A percentile compares a stretch with the other conserved stretches of the same genome.
These are phyloP conservation scores for Geotrichum carabidarum DNA, from an alignment of 1,139 yeast species.

Conservation along the genomic window DNA sequence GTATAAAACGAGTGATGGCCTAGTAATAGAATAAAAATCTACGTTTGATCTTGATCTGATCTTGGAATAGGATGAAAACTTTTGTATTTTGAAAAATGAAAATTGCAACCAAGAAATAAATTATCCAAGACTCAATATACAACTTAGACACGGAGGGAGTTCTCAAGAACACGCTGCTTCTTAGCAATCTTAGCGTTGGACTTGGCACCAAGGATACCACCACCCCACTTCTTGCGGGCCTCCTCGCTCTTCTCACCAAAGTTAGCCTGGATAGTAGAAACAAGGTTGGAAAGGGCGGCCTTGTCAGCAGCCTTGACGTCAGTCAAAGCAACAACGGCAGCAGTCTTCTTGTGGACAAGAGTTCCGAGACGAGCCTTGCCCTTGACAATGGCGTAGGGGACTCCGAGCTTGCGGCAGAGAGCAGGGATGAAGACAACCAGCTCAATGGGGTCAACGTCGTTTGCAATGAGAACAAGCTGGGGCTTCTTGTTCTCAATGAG, in stretches of 20 bases:
- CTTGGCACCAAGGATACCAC: constrained; percentile 95
- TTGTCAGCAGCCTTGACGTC: constrained; percentile 93
- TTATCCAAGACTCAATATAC: neutral
- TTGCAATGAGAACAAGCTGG: constrained; percentile 90
- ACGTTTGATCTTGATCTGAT: neutral
- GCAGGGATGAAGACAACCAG: constrained; percentile 95
- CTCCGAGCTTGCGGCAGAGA: constrained; percentile 98
- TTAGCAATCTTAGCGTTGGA: constrained; percentile 69
- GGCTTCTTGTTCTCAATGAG: constrained; percentile 97
- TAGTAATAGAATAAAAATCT: neutral
- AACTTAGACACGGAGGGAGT: constrained; percentile 18
- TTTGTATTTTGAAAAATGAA: constrained; percentile 10
- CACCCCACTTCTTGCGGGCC: constrained; percentile 98
- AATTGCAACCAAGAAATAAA: neutral
- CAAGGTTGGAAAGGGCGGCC: constrained; percentile 85
- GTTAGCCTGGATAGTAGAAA: constrained; percentile 90
- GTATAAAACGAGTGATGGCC: too few species aligned
- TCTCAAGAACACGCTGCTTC: constrained; percentile 34
- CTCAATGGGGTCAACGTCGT: constrained; percentile 98
- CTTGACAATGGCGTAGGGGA: constrained; percentile 96
- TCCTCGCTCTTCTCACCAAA: constrained; percentile 90
- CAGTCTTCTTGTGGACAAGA: constrained; percentile 93
- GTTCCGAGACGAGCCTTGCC: constrained; percentile 99
- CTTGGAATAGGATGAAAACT: constrained; percentile 37
- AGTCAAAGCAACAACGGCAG: constrained; percentile 94